Evolutionary conservation across 495 filamentous ascomycete genomes (phyloP), one percentile per base, ranked within the genome.

Genomic region (Aspergillus incahuasiensis): DNA sequence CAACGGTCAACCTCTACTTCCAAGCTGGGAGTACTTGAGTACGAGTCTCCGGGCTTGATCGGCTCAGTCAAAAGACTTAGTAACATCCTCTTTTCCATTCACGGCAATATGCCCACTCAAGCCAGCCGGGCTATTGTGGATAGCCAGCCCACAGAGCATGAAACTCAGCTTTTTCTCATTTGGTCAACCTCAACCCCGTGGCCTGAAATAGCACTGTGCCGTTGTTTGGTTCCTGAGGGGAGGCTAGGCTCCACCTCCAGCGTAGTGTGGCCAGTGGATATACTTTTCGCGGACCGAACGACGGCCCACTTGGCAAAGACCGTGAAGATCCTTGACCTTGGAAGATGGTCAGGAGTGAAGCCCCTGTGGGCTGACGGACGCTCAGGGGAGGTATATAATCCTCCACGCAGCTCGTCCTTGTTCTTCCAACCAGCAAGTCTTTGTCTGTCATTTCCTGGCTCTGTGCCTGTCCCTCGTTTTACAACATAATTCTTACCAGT

Each of bases 321-420:
- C 47, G 54, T 57, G 62, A 65, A 65, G 62, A 65, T 65, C 62
- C 57, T 56, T 57, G 56, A 57, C 56, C 56, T 57, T 50, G 19
- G 19, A 49, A 39, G 43, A 55, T 28, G 32, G 48, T 38, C 20
- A 50, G 34, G 48, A 38, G 48, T 19, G 21, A 38, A 20, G 16
- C 48, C 48, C 48, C 48, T 50, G 34, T 50, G 48, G 48, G 48
- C 48, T 50, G 48, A 50, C 19, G 19, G 48, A 48, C 38, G 12
- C 53, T 63, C 66, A 73, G 72, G 71, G 73, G 48, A 46, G 34
- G 67, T 75, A 71, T 75, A 75, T 75, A 75, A 73, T 68, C 54
- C 63, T 60, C 30, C 46, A 35, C 43, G 60, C 64, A 60, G 60
- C 62, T 70, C 69, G 52, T 32, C 66, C 57, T 51, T 54, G 24